Evolutionary conservation across 306 rosid genomes (phyloP), one percentile per base, ranked within the genome.

Genomic region (Vicia sativa): DNA sequence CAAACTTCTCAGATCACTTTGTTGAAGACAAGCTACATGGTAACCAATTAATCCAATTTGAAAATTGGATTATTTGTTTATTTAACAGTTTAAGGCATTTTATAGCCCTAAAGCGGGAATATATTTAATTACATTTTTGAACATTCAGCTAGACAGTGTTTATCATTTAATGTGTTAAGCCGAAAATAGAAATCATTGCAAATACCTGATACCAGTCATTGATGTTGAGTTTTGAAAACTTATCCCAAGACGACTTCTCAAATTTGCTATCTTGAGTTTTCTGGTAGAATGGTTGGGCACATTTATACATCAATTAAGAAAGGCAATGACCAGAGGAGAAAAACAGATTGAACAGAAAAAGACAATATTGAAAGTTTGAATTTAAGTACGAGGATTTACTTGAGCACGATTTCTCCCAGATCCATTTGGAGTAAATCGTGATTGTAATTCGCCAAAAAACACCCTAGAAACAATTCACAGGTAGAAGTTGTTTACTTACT

Each of bases 371-470:
- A 53, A 31, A 37, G 49, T 66, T 75, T 53, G 19, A 62, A 57
- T 31, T 25, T 38, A 74, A 67, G 70, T 67, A 37, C 56, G 61
- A 70, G 49, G 25, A 64, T 74, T 86, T 83, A 93, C 98, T 77
- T 85, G 86, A 74, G 74, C 84, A 44, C 11, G 82, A 76, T 80
- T 83, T 74, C 72, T 89, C 53, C 62, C 89, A 59, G 44, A 78
- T 71, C 89, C 98, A 49, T 80, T 28, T 53, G 87, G 65, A 68
- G 58, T 68, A 65, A 89, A 57, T 26, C 70, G 69, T 28, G 87
- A 81, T 61, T 86, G 95, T 49, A 93, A 78, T 70, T 90, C 83
- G 71, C 82, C 81, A 49, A 57, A 75, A 81, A 90, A 90, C 49
- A 87, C 90, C 84, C 98, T 93, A 81, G 78, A 63, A 67, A 56